phyloP scores from a whole-genome alignment of 2,329 filamentous ascomycete genomes.

The Aspergillus bombycis region DNA sequence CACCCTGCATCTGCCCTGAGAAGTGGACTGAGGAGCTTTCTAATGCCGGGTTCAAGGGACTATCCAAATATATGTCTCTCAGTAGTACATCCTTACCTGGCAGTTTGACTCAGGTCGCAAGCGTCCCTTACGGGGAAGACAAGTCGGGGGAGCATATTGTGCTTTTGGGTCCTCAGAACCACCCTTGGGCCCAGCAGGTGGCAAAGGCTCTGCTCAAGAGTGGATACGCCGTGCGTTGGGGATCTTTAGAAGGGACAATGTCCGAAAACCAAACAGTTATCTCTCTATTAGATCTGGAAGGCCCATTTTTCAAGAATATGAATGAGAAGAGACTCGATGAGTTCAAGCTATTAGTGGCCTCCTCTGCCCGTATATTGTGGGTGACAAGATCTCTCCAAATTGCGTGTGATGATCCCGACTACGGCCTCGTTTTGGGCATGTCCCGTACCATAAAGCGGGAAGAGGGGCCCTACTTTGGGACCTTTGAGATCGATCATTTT shows the following conservation, averaged over 20 bases:
- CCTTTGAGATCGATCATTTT: constrained; percentile 28
- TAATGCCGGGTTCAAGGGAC: background rate
- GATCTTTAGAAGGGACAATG: background rate
- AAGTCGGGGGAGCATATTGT: background rate
- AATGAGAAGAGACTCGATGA: background rate
- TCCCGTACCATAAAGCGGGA: constrained; percentile 5
- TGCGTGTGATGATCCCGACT: constrained; percentile 15
- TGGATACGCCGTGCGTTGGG: background rate
- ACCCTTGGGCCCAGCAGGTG: background rate
- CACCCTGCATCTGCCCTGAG: background rate
- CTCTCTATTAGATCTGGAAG: constrained; percentile 11
- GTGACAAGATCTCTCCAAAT: constrained; percentile 8
- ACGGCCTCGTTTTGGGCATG: constrained; percentile 22
- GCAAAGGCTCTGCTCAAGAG: background rate
- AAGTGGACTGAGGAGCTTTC: background rate
- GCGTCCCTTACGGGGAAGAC: background rate
- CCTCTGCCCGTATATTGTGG: constrained; percentile 5
- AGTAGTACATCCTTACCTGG: background rate
- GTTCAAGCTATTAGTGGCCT: background rate
- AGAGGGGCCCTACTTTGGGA: constrained; percentile 16
- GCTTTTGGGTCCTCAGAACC: background rate
- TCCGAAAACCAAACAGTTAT: background rate
- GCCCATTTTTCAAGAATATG: constrained; percentile 2
- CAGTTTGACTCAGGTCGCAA: background rate
- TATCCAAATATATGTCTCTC: background rate